A percentile compares a stretch with the other conserved stretches of the same genome.
These are phyloP conservation scores for Stagonosporopsis cucurbitacearum DNA, from an alignment of 2,329 filamentous ascomycete genomes.

Conservation along the genomic window DNA sequence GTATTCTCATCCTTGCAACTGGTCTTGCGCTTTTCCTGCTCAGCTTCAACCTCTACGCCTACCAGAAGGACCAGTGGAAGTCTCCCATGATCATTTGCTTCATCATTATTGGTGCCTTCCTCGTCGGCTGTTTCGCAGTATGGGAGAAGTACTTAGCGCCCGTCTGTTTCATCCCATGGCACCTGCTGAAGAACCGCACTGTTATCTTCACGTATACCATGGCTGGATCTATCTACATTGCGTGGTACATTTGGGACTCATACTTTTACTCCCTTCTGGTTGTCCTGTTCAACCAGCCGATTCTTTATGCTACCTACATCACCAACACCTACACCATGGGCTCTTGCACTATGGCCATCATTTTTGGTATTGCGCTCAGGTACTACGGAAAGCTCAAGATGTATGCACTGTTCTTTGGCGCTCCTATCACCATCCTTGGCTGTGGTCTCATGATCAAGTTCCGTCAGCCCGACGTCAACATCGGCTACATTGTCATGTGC, in stretches of 20 bases:
- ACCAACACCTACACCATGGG: slow-evolving; percentile 51
- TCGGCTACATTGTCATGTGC: slow-evolving; percentile 46
- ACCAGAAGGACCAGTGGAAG: slow-evolving; percentile 43
- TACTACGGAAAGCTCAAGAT: slow-evolving; percentile 42
- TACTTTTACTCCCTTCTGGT: slow-evolving; percentile 53
- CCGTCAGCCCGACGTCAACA: slow-evolving; percentile 43
- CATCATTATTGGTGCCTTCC: slow-evolving; percentile 48
- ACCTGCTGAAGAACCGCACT: slow-evolving; percentile 58
- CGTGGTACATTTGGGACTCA: slow-evolving; percentile 50
- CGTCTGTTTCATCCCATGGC: slow-evolving; percentile 54
- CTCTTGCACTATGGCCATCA: slow-evolving; percentile 39
- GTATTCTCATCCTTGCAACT: slow-evolving; percentile 65
- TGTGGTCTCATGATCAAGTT: slow-evolving; percentile 49
- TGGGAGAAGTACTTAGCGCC: slow-evolving; percentile 52
- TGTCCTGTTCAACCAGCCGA: slow-evolving; percentile 48
- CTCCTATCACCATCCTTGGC: slow-evolving; percentile 43
- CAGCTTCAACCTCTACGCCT: slow-evolving; percentile 65
- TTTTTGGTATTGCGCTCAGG: slow-evolving; percentile 39
- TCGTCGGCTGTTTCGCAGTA: slow-evolving; percentile 48
- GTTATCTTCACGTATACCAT: slow-evolving; percentile 62
- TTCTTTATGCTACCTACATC: slow-evolving; percentile 48
- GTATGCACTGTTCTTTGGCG: slow-evolving; percentile 38
- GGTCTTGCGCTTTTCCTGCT: slow-evolving; percentile 72
- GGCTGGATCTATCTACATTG: slow-evolving; percentile 46
- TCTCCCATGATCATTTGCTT: slow-evolving; percentile 52